Conservation (phyloP, 192 early-diverging fungal species). For the Bifiguratus adelaidae region DNA sequence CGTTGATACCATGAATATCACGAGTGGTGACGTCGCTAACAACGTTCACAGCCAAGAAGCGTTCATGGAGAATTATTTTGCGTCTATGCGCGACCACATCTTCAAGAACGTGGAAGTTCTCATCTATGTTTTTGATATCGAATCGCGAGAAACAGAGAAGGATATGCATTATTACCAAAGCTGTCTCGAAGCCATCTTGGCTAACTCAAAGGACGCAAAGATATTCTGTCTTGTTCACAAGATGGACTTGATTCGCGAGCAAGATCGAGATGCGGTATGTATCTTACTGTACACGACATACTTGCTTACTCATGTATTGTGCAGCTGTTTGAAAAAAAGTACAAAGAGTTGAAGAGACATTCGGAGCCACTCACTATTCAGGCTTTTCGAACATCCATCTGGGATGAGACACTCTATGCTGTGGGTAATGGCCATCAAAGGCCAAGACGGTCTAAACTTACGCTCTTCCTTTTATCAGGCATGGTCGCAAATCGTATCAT, state of each 20-base stretch:
- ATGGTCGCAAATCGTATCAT: slow-evolving; percentile 96
- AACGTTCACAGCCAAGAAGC: slow-evolving; percentile 60
- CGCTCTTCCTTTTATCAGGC: slow-evolving; percentile 37
- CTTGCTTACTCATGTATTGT: background rate
- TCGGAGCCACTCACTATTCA: slow-evolving; percentile 59
- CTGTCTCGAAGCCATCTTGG: slow-evolving; percentile 71
- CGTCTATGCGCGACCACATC: slow-evolving; percentile 85
- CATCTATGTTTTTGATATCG: slow-evolving; percentile 97
- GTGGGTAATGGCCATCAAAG: slow-evolving; percentile 16
- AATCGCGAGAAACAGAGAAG: slow-evolving; percentile 80
- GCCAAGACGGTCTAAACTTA: background rate
- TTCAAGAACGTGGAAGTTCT: slow-evolving; percentile 98
- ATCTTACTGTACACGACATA: slow-evolving; percentile 2
- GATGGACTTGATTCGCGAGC: slow-evolving; percentile 87
- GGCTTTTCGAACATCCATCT: slow-evolving; percentile 77
- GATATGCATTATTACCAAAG: slow-evolving; percentile 89
- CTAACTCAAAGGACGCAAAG: slow-evolving; percentile 78
- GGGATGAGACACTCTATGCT: slow-evolving; percentile 89
- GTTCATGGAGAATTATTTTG: slow-evolving; percentile 96
- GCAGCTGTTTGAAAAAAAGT: slow-evolving; percentile 56
- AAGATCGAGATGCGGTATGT: slow-evolving; percentile 49
- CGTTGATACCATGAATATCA: background rate
- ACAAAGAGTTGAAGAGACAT: slow-evolving; percentile 49
- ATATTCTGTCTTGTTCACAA: slow-evolving; percentile 97
- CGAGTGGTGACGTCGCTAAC: background rate